phyloP scores from a whole-genome alignment of 192 early-diverging fungal genomes.

The Entophlyctis luteolus region DNA sequence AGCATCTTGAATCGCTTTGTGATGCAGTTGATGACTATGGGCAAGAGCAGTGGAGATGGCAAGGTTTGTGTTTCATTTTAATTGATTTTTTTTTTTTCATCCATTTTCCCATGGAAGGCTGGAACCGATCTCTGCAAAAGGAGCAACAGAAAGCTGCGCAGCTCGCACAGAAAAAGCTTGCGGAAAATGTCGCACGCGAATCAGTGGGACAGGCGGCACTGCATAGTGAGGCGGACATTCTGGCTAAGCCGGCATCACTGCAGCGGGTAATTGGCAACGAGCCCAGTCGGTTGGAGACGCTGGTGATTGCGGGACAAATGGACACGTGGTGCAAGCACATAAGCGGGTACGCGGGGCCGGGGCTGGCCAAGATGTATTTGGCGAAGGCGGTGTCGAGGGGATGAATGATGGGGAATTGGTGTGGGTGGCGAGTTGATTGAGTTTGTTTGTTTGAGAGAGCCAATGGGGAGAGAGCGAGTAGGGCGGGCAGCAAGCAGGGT shows the following conservation, averaged over 20 bases:
- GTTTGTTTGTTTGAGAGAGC: too few relatives aligned
- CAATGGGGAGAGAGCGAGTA: too few relatives aligned
- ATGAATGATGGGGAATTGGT: neutral
- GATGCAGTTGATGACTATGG: slow-evolving; percentile 85
- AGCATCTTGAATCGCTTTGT: slow-evolving; percentile 76
- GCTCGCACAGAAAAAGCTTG: slow-evolving; percentile 56
- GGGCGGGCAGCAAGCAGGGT: too few relatives aligned
- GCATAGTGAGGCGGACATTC: slow-evolving; percentile 72
- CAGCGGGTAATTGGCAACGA: slow-evolving; percentile 66
- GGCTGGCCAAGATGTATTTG: slow-evolving; percentile 85
- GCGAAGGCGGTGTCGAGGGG: slow-evolving; percentile 35
- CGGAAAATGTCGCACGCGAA: slow-evolving; percentile 69
- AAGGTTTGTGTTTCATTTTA: slow-evolving; percentile 45
- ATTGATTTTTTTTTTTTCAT: slow-evolving; percentile 9
- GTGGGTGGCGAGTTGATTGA: too few relatives aligned
- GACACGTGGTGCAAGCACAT: slow-evolving; percentile 90
- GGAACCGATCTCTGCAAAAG: slow-evolving; percentile 86
- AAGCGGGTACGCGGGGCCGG: slow-evolving; percentile 89
- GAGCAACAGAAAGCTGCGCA: slow-evolving; percentile 77
- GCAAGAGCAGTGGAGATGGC: slow-evolving; percentile 87
- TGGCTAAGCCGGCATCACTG: slow-evolving; percentile 56
- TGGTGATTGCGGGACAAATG: slow-evolving; percentile 87
- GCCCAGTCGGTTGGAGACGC: slow-evolving; percentile 84
- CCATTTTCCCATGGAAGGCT: slow-evolving; percentile 29
- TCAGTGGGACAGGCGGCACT: slow-evolving; percentile 65